These are phyloP conservation scores for Boehmeria nivea DNA, from an alignment of 306 rosid species.

Conservation along the genomic window DNA sequence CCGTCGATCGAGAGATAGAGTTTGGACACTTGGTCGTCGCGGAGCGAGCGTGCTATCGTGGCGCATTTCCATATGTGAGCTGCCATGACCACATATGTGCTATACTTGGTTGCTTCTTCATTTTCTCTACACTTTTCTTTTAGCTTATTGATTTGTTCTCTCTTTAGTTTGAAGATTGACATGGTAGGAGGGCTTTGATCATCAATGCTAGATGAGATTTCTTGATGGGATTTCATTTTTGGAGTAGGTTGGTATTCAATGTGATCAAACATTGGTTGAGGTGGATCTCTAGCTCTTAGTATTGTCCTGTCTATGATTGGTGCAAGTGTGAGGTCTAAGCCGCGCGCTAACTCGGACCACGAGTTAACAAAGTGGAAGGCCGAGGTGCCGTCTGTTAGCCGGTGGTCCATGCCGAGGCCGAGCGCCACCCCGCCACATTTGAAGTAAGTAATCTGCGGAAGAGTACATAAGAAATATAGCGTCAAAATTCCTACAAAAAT, in stretches of 20 bases:
- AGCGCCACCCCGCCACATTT: conserved; percentile 81
- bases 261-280: conserved; percentile 28
- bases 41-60: conserved; percentile 39
- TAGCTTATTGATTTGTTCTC: conserved; percentile 41
- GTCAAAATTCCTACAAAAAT: no score
- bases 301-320: conserved; percentile 65
- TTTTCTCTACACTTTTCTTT: conserved; percentile 53
- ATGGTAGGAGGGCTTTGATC: no score
- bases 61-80: conserved; percentile 66
- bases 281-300: conserved; percentile 57
- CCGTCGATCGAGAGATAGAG: no score
- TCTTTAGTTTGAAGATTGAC: conserved; percentile 21
- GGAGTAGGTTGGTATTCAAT: conserved; percentile 39
- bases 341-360: conserved; percentile 75
- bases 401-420: conserved; percentile 67
- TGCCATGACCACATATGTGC: conserved; percentile 63
- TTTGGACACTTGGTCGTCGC: no score
- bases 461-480: no score
- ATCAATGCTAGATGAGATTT: background rate
- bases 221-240: conserved; percentile 26
- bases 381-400: conserved; percentile 62
- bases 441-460: conserved; percentile 72
- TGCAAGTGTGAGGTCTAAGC: conserved; percentile 47
- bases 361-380: conserved; percentile 66
- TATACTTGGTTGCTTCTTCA: conserved; percentile 38